Percentiles rank a stretch among this genome's conserved stretches.
Evolutionary conservation across 169 alveolate species (phyloP).

Genomic region (Plasmodium berghei): DNA sequence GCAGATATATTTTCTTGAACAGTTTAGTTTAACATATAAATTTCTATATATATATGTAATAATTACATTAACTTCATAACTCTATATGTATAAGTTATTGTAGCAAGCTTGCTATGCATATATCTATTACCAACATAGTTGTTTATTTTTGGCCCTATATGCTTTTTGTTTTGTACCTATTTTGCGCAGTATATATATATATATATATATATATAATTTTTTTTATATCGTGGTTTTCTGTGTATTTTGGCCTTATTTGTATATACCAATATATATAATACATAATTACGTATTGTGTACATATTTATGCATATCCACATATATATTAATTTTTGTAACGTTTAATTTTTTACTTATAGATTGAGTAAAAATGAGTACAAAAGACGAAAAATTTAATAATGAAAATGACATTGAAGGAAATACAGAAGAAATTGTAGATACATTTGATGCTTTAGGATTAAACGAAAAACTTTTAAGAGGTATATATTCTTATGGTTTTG

Average conservation of each 20-base stretch:
- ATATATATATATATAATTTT: neutral
- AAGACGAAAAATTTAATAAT: slow-evolving; percentile 72
- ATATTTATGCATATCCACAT: neutral
- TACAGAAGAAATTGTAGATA: slow-evolving; percentile 83
- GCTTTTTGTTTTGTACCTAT: neutral
- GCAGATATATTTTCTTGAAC: no score
- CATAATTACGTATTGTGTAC: neutral
- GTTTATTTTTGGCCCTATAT: no score
- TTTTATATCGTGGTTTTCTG: neutral
- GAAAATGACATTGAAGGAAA: slow-evolving; percentile 80
- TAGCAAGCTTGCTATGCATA: no score
- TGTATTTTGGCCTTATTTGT: no score
- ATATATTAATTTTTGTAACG: neutral
- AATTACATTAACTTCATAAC: no score
- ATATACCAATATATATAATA: no score
- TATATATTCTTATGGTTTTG: slow-evolving; percentile 98
- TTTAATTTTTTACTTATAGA: slow-evolving; percentile 14
- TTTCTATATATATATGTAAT: no score
- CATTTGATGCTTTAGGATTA: slow-evolving; percentile 95
- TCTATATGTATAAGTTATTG: no score
- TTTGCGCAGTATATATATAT: neutral
- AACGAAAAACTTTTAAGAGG: slow-evolving; percentile 97
- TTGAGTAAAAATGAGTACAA: slow-evolving; percentile 62
- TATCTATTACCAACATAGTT: no score
- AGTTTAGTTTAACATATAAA: no score